These are phyloP conservation scores for Diaporthe velutina DNA, from an alignment of 2,329 filamentous ascomycete genomes.

Conservation along the genomic window DNA sequence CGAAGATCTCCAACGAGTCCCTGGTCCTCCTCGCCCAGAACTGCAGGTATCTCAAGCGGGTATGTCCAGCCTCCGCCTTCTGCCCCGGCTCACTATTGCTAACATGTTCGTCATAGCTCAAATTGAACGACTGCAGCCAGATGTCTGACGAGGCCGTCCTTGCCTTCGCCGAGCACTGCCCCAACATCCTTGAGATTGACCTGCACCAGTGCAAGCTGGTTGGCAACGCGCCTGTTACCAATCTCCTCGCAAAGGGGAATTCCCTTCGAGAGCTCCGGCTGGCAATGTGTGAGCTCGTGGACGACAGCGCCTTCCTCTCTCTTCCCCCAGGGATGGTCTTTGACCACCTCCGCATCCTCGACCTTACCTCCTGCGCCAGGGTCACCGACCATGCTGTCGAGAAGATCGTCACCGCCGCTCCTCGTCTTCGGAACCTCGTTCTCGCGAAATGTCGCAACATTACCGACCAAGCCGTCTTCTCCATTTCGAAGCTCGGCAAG, in stretches of 20 bases:
- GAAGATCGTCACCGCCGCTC: conserved; percentile 87
- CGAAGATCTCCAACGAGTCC: conserved; percentile 86
- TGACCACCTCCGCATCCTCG: conserved; percentile 91
- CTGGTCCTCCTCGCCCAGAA: conserved; percentile 83
- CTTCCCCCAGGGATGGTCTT: conserved; percentile 78
- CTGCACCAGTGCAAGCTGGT: conserved; percentile 87
- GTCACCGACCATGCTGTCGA: conserved; percentile 90
- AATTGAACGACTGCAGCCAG: conserved; percentile 93
- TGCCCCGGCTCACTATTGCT: not conserved
- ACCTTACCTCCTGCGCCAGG: conserved; percentile 88
- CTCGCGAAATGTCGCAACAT: conserved; percentile 94
- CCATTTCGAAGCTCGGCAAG: conserved; percentile 91
- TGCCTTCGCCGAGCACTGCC: conserved; percentile 89
- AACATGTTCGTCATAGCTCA: conserved; percentile 69
- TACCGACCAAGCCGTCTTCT: conserved; percentile 87
- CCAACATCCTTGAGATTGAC: conserved; percentile 96
- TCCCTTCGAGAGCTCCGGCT: conserved; percentile 92
- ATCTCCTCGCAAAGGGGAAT: conserved; percentile 81
- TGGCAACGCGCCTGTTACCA: conserved; percentile 85
- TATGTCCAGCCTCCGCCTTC: conserved; percentile 57
- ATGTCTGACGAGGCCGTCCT: conserved; percentile 85
- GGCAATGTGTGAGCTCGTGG: conserved; percentile 86
- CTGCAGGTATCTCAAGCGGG: conserved; percentile 89
- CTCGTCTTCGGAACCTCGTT: conserved; percentile 90
- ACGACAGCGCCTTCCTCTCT: conserved; percentile 87